These are phyloP conservation scores for Oemleria cerasiformis DNA, from an alignment of 306 rosid genomes.

Conservation along the genomic window DNA sequence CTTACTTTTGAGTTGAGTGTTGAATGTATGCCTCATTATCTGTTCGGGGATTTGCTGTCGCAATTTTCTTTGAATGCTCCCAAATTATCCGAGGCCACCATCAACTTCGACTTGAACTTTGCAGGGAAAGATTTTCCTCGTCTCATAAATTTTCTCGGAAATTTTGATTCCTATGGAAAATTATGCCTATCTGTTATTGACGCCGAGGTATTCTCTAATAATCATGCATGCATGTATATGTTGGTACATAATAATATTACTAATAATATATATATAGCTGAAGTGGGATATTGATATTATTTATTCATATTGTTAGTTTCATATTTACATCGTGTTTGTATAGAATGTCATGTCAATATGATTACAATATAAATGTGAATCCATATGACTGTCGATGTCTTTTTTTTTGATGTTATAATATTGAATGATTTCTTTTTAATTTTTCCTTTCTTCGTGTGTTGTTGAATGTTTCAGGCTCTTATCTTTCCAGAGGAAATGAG, in stretches of 20 bases:
- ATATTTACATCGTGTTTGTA: too few relatives aligned
- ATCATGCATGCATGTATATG: too few relatives aligned
- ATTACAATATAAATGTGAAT: too few relatives aligned
- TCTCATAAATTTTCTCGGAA: background rate
- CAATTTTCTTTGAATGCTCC: background rate
- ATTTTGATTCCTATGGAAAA: background rate
- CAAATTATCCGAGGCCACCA: background rate
- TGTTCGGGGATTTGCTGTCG: background rate
- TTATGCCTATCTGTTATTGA: background rate
- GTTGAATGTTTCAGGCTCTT: background rate
- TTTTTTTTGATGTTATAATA: too few relatives aligned
- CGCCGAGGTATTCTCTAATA: background rate
- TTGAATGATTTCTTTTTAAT: too few relatives aligned
- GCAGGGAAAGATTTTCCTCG: background rate
- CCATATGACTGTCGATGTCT: too few relatives aligned
- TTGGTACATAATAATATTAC: too few relatives aligned
- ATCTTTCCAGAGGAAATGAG: background rate
- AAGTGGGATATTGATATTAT: too few relatives aligned
- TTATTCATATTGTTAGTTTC: too few relatives aligned
- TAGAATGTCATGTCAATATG: too few relatives aligned
- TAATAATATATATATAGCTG: too few relatives aligned
- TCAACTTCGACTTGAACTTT: background rate
- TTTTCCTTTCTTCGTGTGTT: too few relatives aligned
- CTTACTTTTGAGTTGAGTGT: background rate
- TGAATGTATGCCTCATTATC: background rate